These are phyloP conservation scores for Avena sativa DNA, from an alignment of 176 grass and related monocot species.

Conservation along the genomic window DNA sequence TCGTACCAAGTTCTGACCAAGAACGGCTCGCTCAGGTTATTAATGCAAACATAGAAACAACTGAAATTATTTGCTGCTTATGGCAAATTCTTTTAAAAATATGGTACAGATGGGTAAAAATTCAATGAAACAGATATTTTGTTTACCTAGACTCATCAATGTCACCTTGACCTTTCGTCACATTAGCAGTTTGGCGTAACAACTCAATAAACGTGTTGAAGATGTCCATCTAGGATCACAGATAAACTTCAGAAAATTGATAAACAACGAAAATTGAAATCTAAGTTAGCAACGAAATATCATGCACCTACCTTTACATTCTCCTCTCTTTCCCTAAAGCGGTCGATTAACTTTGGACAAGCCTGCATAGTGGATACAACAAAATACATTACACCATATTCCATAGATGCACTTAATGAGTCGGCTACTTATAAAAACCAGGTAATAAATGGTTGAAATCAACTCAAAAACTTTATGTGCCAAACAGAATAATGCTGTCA, in stretches of 20 bases:
- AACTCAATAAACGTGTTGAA: conserved; percentile 98
- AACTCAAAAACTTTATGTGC: background rate
- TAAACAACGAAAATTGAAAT: conserved; percentile 9
- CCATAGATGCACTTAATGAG: background rate
- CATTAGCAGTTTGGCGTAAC: conserved; percentile 94
- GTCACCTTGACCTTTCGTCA: conserved; percentile 86
- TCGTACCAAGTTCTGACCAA: background rate
- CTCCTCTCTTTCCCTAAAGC: conserved; percentile 97
- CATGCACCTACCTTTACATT: conserved; percentile 87
- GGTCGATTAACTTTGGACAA: conserved; percentile 95
- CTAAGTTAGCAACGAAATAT: conserved; percentile 12
- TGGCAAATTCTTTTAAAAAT: background rate
- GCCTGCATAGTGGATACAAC: conserved; percentile 72
- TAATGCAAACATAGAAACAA: background rate
- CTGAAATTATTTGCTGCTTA: background rate
- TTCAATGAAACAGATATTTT: background rate
- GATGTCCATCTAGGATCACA: conserved; percentile 86
- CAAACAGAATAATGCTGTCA: conserved; percentile 15
- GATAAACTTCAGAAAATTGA: conserved; percentile 50
- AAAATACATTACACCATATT: conserved; percentile 22
- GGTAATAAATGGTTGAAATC: background rate
- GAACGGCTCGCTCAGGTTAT: background rate
- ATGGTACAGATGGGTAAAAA: background rate
- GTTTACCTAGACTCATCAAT: conserved; percentile 88
- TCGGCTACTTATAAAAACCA: background rate